Evolutionary conservation across 805 yeast species (phyloP), one percentile per base, ranked within the genome.

Genomic region (Ogataea haglerorum): DNA sequence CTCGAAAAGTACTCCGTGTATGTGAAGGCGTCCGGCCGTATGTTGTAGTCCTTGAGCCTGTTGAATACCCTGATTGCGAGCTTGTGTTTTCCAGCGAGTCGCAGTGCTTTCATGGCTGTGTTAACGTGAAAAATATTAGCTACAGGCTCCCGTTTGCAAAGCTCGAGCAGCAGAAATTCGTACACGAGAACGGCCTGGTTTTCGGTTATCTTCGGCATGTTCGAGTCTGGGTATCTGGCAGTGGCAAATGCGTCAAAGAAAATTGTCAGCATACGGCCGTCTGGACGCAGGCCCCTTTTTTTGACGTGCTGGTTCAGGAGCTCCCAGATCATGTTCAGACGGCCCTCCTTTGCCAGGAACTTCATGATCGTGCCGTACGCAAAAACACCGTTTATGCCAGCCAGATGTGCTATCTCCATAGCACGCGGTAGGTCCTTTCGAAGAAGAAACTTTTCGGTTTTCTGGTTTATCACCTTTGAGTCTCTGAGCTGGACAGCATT

Each of bases 351-450:
- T 4, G 81, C 59, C 30, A 70, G 64, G 65, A 77, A 71, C 44
- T 73, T 69, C 53, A 79, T 56, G 0, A 85, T 67, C n/a, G 73
- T 68, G 47, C 85, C 85, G 76, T 78, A 73, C 1, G 78, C 85
- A 23, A 79, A 85, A 0, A 68, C 49, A 7, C 85, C 86, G 26
- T 70, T 68, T 21, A 23, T 30, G 18, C 61, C 42, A 1, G 63
- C 64, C 31, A 60, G 15, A 17, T 39, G 38, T 3, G 56, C 54
- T 26, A 61, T 34, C 13, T 45, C 46, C 17, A 50, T 42, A 0
- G 90, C 90, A 42, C 84, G 73, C 23, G 64, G 67, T 0, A 68
- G 46, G 25, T 75, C 76, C 38, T 68, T 77, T 37, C 75, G 59
- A 14, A 62, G 63, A 24, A 85, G 59, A 42, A 82, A 73, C 39